phyloP scores from a whole-genome alignment of 192 early-diverging fungal genomes.

The Pilobolus umbonatus region DNA sequence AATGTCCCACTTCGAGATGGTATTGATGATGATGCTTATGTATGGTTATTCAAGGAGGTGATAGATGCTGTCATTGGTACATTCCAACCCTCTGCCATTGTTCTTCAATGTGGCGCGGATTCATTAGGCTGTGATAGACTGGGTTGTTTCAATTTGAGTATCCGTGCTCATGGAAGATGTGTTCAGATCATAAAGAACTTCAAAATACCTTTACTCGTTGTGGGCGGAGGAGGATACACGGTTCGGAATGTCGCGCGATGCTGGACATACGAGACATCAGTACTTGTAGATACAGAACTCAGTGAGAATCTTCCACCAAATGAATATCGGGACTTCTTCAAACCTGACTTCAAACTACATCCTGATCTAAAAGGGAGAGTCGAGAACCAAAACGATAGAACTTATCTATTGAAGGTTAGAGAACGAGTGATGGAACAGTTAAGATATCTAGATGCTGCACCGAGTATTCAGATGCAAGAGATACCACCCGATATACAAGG shows the following conservation, averaged over 20 bases:
- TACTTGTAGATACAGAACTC: slow-evolving; percentile 72
- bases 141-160: slow-evolving; percentile 51
- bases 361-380: slow-evolving; percentile 75
- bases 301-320: slow-evolving; percentile 68
- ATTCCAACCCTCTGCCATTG: slow-evolving; percentile 80
- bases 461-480: slow-evolving; percentile 95
- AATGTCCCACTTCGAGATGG: slow-evolving; percentile 89
- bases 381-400: slow-evolving; percentile 85
- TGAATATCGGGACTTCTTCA: slow-evolving; percentile 78
- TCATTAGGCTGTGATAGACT: slow-evolving; percentile 52
- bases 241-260: slow-evolving; percentile 86
- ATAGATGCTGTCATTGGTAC: slow-evolving; percentile 64
- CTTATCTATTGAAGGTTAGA: slow-evolving; percentile 71
- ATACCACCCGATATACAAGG: slow-evolving; percentile 62
- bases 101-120: slow-evolving; percentile 86
- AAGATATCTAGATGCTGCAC: slow-evolving; percentile 79
- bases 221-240: slow-evolving; percentile 93
- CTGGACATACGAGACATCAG: slow-evolving; percentile 92
- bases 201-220: slow-evolving; percentile 70
- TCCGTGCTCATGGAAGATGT: slow-evolving; percentile 71
- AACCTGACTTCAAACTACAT: slow-evolving; percentile 88
- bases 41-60: slow-evolving; percentile 69
- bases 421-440: slow-evolving; percentile 82
- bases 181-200: slow-evolving; percentile 78
- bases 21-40: slow-evolving; percentile 82